phyloP scores from a whole-genome alignment of 2,329 filamentous ascomycete species.

The Talaromyces sp. region DNA sequence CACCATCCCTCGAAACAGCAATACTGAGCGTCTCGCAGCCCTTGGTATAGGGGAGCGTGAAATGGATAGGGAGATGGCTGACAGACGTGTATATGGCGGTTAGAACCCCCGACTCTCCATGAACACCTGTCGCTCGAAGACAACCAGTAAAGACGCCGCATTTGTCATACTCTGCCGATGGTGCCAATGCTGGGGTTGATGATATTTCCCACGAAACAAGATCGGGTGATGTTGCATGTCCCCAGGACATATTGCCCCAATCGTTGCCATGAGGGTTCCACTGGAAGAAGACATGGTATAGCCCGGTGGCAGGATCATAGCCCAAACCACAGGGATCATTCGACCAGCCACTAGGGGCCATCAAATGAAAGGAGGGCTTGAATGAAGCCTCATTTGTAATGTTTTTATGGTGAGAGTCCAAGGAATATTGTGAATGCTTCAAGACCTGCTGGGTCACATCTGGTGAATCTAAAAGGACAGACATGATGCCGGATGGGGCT shows the following conservation, averaged over 20 bases:
- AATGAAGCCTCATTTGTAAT: slow-evolving; percentile 18
- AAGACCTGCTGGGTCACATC: neutral
- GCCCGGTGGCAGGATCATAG: slow-evolving; percentile 42
- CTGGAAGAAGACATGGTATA: slow-evolving; percentile 49
- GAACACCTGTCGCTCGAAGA: slow-evolving; percentile 31
- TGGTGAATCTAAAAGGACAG: slow-evolving; percentile 8
- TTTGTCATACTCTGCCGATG: slow-evolving; percentile 40
- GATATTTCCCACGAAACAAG: slow-evolving; percentile 42
- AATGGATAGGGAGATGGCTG: slow-evolving; percentile 43
- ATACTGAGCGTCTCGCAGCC: slow-evolving; percentile 44
- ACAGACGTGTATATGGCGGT: slow-evolving; percentile 48
- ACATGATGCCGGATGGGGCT: slow-evolving; percentile 1
- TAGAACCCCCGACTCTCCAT: slow-evolving; percentile 30
- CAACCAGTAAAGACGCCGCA: slow-evolving; percentile 50
- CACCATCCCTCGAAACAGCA: slow-evolving; percentile 42
- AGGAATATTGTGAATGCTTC: slow-evolving; percentile 7
- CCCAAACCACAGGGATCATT: slow-evolving; percentile 49
- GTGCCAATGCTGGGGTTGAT: slow-evolving; percentile 33
- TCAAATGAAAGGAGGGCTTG: slow-evolving; percentile 40
- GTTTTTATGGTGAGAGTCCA: neutral
- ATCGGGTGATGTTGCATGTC: slow-evolving; percentile 42
- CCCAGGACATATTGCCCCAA: slow-evolving; percentile 50
- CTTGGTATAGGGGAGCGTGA: slow-evolving; percentile 40
- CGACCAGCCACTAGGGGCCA: slow-evolving; percentile 44
- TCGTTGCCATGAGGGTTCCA: slow-evolving; percentile 47